Percentiles rank a stretch among this genome's conserved stretches.
Evolutionary conservation across 441 rosid genomes (phyloP).

Genomic region (Geranium incanum): DNA sequence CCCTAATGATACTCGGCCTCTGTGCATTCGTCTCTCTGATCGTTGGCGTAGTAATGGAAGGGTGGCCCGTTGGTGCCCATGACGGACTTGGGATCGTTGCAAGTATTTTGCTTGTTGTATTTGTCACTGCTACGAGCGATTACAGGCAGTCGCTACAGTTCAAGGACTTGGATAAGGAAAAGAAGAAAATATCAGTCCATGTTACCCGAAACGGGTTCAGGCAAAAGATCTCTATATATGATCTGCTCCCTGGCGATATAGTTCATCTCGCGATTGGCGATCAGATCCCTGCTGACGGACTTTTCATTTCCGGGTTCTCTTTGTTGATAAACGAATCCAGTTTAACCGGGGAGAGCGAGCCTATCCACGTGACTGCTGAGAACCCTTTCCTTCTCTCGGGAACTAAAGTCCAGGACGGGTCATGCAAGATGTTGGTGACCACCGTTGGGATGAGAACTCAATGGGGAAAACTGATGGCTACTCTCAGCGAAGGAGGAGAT

Average conservation of each 20-base stretch:
- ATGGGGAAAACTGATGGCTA: constrained; percentile 56
- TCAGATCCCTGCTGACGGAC: constrained; percentile 54
- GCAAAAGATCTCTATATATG: constrained; percentile 50
- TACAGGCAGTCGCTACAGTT: constrained; percentile 68
- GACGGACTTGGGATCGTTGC: constrained; percentile 76
- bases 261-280: constrained; percentile 51
- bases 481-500: constrained; percentile 57
- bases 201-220: constrained; percentile 41
- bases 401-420: constrained; percentile 51
- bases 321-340: constrained; percentile 47
- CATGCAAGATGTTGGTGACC: constrained; percentile 52
- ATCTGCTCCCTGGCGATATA: constrained; percentile 48
- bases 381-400: constrained; percentile 53
- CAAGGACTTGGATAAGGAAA: constrained; percentile 51
- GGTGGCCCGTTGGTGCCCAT: constrained; percentile 75
- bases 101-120: constrained; percentile 62
- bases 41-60: constrained; percentile 67
- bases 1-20: constrained; percentile 62
- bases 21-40: constrained; percentile 59
- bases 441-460: constrained; percentile 58
- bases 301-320: constrained; percentile 43
- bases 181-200: constrained; percentile 40
- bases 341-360: constrained; percentile 52
- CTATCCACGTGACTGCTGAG: constrained; percentile 29
- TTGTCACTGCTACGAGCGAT: constrained; percentile 75